Base-by-base conservation (phyloP, 2,329 filamentous ascomycete species). In the Aspergillus bombycis region DNA sequence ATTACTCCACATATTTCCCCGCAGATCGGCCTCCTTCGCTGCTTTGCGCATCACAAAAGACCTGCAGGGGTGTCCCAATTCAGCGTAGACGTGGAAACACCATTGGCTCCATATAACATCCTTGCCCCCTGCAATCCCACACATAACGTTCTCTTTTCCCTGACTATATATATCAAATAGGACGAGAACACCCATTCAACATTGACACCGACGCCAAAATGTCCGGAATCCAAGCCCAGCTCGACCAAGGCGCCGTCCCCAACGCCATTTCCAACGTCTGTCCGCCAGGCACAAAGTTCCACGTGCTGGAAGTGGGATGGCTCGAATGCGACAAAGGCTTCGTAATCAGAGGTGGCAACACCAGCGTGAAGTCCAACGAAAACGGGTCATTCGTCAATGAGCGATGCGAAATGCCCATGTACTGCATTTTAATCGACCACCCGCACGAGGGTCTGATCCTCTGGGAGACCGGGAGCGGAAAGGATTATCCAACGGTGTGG, bases 251-350 rank as follows among this genome's bases (percentile, higher is more conserved):
- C 41, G 63, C 63, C n/a, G 63, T 65, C 26, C 60, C 57, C 53
- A 53, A 60, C 43, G 41, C 60, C 12, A 56, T 65, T 2, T 62
- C 63, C 26, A 65, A 65, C n/a, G 57, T 65, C 34, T 65, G 63
- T 32, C 63, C 63, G 0, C 23, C 16, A 21, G 61, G 61, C 23
- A 65, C 63, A 23, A 65, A 63, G 7, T 63, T 65, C 28, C 63
- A 65, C 32, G 36, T 63, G 8, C 48, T 65, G 5, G 63, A 65
- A 26, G 57, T 62, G 12, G 63, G 63, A n/a, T 65, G 63, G 63
- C 52, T 63, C 2, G 63, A 63, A 41, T 63, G 63, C 30, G 63
- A 65, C 53, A 56, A 65, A 56, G 63, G 36, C 11, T 65, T 65
- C 26, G 63, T 65, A 1, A 32, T 60, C 6, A 36, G 63, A 19